phyloP scores from a whole-genome alignment of 495 filamentous ascomycete species.

The Diplogelasinospora grovesii region DNA sequence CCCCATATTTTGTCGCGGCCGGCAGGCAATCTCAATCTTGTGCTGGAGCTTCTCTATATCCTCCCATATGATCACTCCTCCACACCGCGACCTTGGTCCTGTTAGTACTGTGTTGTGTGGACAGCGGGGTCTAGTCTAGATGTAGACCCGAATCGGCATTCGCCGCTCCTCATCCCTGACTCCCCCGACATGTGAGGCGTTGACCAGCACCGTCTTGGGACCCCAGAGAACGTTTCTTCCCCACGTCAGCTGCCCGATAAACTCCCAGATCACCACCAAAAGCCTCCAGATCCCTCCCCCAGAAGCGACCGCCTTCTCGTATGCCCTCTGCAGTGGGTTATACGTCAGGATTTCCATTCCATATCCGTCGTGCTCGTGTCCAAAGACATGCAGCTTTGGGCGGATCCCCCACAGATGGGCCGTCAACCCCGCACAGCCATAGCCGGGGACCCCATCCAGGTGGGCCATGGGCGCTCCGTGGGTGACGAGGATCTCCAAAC shows the following conservation, averaged over 20 bases:
- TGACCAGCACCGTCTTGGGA: slow-evolving; percentile 10
- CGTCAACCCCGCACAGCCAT: slow-evolving; percentile 63
- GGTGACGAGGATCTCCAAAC: slow-evolving; percentile 65
- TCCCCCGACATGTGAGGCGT: slow-evolving; percentile 7
- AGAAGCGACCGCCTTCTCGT: slow-evolving; percentile 12
- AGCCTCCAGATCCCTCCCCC: slow-evolving; percentile 19
- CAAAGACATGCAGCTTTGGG: slow-evolving; percentile 67
- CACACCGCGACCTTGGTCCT: no score
- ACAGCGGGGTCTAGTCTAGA: no score
- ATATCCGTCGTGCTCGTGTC: slow-evolving; percentile 58
- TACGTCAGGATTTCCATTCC: slow-evolving; percentile 32
- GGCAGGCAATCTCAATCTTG: no score
- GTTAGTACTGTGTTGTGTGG: no score
- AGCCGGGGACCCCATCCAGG: slow-evolving; percentile 47
- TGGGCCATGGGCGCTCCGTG: slow-evolving; percentile 62
- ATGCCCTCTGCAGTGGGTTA: slow-evolving; percentile 16
- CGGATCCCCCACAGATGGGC: slow-evolving; percentile 58
- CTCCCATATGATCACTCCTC: no score
- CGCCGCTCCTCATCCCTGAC: slow-evolving; percentile 10
- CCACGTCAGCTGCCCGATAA: neutral
- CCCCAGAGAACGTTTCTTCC: neutral
- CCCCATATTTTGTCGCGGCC: no score
- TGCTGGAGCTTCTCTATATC: no score
- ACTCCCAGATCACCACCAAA: neutral
- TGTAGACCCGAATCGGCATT: slow-evolving; percentile 6